Evolutionary conservation across 1,284 basidiomycete species (phyloP), one percentile per base, ranked within the genome.

Genomic region (Entoloma clypeatum): DNA sequence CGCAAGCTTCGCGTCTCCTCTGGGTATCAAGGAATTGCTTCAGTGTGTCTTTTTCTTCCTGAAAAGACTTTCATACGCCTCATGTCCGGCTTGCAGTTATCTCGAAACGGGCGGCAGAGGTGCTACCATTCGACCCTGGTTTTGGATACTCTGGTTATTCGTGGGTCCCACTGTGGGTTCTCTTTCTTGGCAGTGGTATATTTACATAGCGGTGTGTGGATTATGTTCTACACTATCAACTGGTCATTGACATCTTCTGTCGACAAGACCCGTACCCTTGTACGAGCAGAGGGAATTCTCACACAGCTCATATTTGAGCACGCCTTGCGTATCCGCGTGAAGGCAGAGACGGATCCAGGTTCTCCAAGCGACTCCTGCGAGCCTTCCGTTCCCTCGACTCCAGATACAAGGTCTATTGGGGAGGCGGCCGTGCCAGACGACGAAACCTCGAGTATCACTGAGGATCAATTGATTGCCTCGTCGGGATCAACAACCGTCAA

Each of bases 221-320:
- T 13, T 13, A 35, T 29, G 18, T 55, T 55, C 7, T 58, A 65
- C 32, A 13, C 14, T 10, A 7, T 18, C 66, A 71, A 35, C 61
- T 55, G 55, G 70, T 64, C 42, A 58, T 67, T 22, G 68, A 63
- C 44, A 45, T 67, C 21, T 17, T 18, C n/a, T 26, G 6, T 8
- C 11, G 22, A 30, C 7, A 26, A 58, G 57, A 76, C 71, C 2
- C 60, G 67, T n/a, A 64, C 65, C 7, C 60, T 78, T 6, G 75
- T 80, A 10, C 72, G 74, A 30, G 56, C 63, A 5, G 80, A 87
- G 56, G 71, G 72, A 2, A 71, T 89, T 38, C 64, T 87, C 38
- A 85, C 82, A 0, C 75, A 86, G 49, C 69, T 86, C 3, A 62
- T 87, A 5, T 85, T 86, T 53, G 79, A 85, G 44, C 84, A 86